Evolutionary conservation across 148 eudicot genomes (phyloP), one percentile per base, ranked within the genome.

Genomic region (Spergularia bocconei): DNA sequence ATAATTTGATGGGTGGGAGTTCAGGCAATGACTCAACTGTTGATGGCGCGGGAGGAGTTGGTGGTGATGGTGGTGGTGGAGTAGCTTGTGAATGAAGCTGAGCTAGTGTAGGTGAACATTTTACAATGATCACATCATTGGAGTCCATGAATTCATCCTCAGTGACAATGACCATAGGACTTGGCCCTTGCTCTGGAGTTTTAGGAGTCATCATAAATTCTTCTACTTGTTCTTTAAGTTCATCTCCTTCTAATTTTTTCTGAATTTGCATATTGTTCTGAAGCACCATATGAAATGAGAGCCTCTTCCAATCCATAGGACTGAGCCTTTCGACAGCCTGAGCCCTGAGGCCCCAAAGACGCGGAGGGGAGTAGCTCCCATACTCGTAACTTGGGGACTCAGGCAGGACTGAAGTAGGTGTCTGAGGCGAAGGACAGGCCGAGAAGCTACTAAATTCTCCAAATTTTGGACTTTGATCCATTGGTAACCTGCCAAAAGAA

Each of bases 401-500:
- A 0, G 88, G 84, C 56, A 96, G 90, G 52, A 92, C 98, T 39
- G 98, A 96, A 59, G 97, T 92, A 15, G 99, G 98, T 21, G 99
- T 92, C 2, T 64, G 84, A 13, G 99, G 99, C 59, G 97, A 90
- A 53, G 80, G 62, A 16, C 81, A 81, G 33, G 44, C 13, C 23
- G 86, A 75, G 56, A 82, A 79, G 76, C 68, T 87, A 15, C 62
- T 51, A 73, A 11, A 88, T 90, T 69, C 72, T 52, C 72, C 60
- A 53, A 69, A 69, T 53, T 59, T 23, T 8, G 84, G 76, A 67
- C 78, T 82, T 13, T 86, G 78, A 68, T 81, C 81, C 14, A 79
- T 71, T 14, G 78, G 76, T 50, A 74, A 67, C 75, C 82, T 82
- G 51, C 75, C 85, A 63, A 82, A 79, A 13, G 88, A 77, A 55